Percentiles rank a stretch among this genome's conserved stretches.
Conservation (phyloP, 2,329 filamentous ascomycete genomes). For the Purpureocillium lavendulum region DNA sequence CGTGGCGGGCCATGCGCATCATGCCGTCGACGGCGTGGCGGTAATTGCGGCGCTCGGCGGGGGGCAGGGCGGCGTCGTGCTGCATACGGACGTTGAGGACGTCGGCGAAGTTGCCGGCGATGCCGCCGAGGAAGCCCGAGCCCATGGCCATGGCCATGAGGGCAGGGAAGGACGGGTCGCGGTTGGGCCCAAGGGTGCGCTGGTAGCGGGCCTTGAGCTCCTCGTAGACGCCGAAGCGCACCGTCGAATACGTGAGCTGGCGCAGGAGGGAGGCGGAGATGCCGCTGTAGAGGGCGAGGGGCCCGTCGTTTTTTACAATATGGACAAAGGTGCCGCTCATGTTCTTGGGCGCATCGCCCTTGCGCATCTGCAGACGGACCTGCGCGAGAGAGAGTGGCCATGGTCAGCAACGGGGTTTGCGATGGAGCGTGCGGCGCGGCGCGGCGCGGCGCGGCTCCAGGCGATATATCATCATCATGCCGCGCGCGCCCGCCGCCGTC, state of each 20-base stretch:
- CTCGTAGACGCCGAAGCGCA: conserved; percentile 94
- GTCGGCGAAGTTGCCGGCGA: conserved; percentile 90
- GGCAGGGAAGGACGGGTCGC: conserved; percentile 59
- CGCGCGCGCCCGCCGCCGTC: neutral
- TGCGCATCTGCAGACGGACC: conserved; percentile 84
- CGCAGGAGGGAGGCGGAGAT: conserved; percentile 88
- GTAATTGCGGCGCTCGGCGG: conserved; percentile 73
- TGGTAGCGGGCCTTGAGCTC: conserved; percentile 63
- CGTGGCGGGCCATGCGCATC: conserved; percentile 75
- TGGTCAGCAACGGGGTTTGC: no score
- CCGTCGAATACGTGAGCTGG: conserved; percentile 93
- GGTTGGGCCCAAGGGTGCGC: conserved; percentile 37
- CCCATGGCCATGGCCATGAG: conserved; percentile 75
- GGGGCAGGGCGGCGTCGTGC: conserved; percentile 73
- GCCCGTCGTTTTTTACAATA: conserved; percentile 66
- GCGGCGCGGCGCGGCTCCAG: no score
- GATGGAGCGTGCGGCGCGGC: no score
- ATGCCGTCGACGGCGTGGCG: conserved; percentile 81
- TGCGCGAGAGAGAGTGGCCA: no score
- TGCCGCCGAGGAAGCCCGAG: conserved; percentile 80
- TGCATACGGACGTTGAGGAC: conserved; percentile 99
- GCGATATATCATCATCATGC: no score
- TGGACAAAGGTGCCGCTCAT: conserved; percentile 83
- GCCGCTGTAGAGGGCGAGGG: conserved; percentile 80
- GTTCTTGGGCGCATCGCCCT: conserved; percentile 63